A percentile compares a stretch with the other conserved stretches of the same genome.
These are phyloP conservation scores for Potentilla sterilis DNA, from an alignment of 306 rosid genomes.

Conservation along the genomic window DNA sequence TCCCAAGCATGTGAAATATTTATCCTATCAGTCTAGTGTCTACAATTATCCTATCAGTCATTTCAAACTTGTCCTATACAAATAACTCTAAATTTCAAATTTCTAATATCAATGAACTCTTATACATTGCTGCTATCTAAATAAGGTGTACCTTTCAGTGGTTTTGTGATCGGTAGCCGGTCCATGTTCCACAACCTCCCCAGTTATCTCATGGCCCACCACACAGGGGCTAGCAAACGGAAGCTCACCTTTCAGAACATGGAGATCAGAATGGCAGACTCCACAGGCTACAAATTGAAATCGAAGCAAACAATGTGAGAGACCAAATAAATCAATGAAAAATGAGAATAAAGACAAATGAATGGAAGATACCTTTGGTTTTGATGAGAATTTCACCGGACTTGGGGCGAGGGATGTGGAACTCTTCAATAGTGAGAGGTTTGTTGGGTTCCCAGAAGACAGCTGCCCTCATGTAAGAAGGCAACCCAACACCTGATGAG, in stretches of 20 bases:
- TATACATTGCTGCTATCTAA: not conserved
- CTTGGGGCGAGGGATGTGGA: slow-evolving; percentile 83
- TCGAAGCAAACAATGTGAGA: slow-evolving; percentile 25
- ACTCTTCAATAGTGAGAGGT: slow-evolving; percentile 80
- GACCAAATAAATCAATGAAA: not conserved
- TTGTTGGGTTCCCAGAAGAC: slow-evolving; percentile 79
- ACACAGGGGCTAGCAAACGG: slow-evolving; percentile 86
- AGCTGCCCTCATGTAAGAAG: slow-evolving; percentile 81
- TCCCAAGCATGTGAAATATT: not conserved
- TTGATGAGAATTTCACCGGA: slow-evolving; percentile 83
- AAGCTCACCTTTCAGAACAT: slow-evolving; percentile 84
- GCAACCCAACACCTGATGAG: slow-evolving; percentile 30
- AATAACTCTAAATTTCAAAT: not conserved
- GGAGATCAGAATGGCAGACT: slow-evolving; percentile 97
- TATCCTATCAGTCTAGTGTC: too few relatives aligned
- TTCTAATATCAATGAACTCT: not conserved
- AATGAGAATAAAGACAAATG: not conserved
- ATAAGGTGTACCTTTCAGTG: slow-evolving; percentile 48
- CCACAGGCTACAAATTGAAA: slow-evolving; percentile 65
- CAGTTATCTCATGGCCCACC: slow-evolving; percentile 90
- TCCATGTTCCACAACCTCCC: slow-evolving; percentile 84
- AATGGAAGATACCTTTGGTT: slow-evolving; percentile 52
- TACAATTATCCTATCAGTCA: not conserved
- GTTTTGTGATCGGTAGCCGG: slow-evolving; percentile 45
- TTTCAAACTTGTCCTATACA: not conserved